Base-by-base conservation (phyloP, 148 eudicot genomes). In the Suaeda aralocaspica region DNA sequence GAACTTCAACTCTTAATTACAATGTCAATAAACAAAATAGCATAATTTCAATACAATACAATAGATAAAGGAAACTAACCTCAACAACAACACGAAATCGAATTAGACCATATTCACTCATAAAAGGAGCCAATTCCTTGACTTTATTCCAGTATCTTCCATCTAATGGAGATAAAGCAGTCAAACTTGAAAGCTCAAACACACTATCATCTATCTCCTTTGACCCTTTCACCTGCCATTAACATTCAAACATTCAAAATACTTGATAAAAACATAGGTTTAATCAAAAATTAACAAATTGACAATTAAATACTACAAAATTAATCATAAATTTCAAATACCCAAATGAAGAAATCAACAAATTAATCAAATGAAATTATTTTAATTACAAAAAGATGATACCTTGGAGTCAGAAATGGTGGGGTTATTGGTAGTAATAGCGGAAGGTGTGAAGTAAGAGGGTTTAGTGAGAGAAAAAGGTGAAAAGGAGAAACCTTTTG, bases 101-200 rank as follows among this genome's bases (percentile, higher is more conserved):
- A 73, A 89, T 92, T 39, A 92, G 74, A 46, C 92, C 98, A 78
- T 80, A 89, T 78, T 92, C 97, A 71, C 96, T 88, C 91, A 92
- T 74, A 80, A 78, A 92, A 9, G 88, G 87, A 69, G 91, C 83
- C 83, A 91, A 75, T 46, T 89, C 97, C 86, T 85, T 85, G 19
- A 89, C 95, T 70, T 85, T 85, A 66, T 48, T 71, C 92, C 97
- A 85, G 68, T 91, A 91, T 19, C 95, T 85, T n/a, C 97, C 97
- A 85, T 88, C 97, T 71, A 91, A 75, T 42, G 91, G 91, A 28
- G 94, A 88, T 67, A 91, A 50, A 69, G 91, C 91, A 44, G 87
- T 81, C 79, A 91, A 81, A 72, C 88, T 80, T 24, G 86, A 82
- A 39, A 83, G 83, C 83, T 90, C 93, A 74, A 77, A 76, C 42